Evolutionary conservation across 805 yeast species (phyloP), one percentile per base, ranked within the genome.

Genomic region (Candida alai): DNA sequence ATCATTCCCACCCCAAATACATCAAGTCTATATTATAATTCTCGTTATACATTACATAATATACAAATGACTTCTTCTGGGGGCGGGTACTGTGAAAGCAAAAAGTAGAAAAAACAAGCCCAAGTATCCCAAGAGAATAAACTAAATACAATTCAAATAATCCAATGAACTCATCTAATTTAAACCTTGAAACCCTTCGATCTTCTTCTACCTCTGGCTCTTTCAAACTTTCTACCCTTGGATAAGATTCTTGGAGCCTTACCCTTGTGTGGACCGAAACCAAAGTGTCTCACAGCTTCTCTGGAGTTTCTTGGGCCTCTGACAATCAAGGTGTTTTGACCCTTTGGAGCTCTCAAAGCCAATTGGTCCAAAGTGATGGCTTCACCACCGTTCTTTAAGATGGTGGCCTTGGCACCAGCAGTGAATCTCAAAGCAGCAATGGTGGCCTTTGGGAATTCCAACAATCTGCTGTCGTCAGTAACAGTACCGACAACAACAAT

Each of bases 121-220:
- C 30, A 15, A 29, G 22, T 9, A 19, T 18, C 14, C 17, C 14
- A 33, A 28, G 24, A 24, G 30, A 26, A 12, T 30, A 33, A 30
- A 30, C 19, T 30, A 26, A 30, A 19, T n/a, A n/a, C n/a, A n/a
- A n/a, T n/a, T n/a, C n/a, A 24, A 19, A 27, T 32, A 19, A 30
- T 20, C 22, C 27, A 32, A 15, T 18, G 15, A 20, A 36, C 33
- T 26, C 26, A 30, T 24, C 37, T 39, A 44, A 47, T 55, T 87
- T 90, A 93, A 76, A 93, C 99, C 85, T 93, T 93, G 98, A 93
- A 93, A 79, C 96, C 99, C 83, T 94, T 88, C 56, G 97, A 89
- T 72, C 78, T 83, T 79, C 99, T 82, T 75, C 84, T 94, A 83
- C 99, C 99, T 86, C 99, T 93, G 64, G 97, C 99, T 76, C 93